Evolutionary conservation across 2,329 filamentous ascomycete species (phyloP), one percentile per base, ranked within the genome.

Genomic region (Colletotrichum endophyticum): DNA sequence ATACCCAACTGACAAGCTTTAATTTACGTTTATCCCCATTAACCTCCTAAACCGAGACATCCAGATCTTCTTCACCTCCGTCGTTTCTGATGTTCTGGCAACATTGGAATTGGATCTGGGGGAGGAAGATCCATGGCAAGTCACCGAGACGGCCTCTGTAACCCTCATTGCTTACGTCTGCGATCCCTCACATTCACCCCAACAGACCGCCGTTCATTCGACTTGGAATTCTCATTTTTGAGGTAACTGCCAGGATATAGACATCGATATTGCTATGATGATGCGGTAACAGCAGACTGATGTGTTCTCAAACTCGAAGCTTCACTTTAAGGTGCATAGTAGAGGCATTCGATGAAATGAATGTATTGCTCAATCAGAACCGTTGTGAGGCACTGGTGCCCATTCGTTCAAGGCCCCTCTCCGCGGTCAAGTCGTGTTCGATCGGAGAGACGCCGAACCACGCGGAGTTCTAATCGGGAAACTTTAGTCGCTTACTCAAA

Each of bases 401-500:
- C 44, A 44, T 5, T 30, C 1, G 22, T 30, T 13, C 2, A n/a
- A 15, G 27, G 8, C 2, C 15, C 19, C 7, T 39, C 5, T 16
- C 22, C 8, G 66, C 19, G 56, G 28, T 49, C 13, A 16, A 30
- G 16, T 62, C 13, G 57, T 6, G 2, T 32, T 22, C 25, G 34
- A 44, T 19, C 27, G 53, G 28, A 59, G 15, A 72, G 19, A 11
- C 34, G 12, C 15, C 32, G 36, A 49, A n/a, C 27, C n/a, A 61
- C 22, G 15, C 5, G 57, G 25, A 15, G 6, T 5, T 57, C n/a
- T 16, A 30, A 71, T 59, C 34, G 36, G 56, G 63, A 16, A 49
- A 62, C 7, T 67, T 67, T 27, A 72, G 27, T 73, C 69, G 69
- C 70, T 67, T 59, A 39, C 44, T 73, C 56, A 56, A 68, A 27